These are phyloP conservation scores for Effrenium voratum DNA, from an alignment of 73 alveolate genomes.

Conservation along the genomic window DNA sequence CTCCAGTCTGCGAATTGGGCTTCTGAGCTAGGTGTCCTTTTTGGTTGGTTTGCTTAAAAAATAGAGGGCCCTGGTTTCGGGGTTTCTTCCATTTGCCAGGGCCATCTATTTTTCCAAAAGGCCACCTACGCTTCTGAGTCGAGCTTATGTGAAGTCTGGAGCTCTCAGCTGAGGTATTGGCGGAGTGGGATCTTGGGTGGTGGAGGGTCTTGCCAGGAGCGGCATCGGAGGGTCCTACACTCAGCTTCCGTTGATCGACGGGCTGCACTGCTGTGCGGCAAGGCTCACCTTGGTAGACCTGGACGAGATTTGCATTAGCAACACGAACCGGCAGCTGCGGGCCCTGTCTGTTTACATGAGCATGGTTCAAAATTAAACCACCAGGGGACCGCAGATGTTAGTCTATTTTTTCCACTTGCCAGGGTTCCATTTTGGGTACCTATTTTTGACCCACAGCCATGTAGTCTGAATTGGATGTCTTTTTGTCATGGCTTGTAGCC, in stretches of 20 bases:
- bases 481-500: no score
- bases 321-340: slow-evolving; percentile 79
- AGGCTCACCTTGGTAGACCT: slow-evolving; percentile 74
- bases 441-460: no score
- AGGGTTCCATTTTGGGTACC: no score
- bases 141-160: background rate
- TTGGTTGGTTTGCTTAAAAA: no score
- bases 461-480: no score
- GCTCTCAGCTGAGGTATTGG: background rate
- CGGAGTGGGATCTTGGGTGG: slow-evolving; percentile 79
- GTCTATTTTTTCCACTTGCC: no score
- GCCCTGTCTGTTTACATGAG: background rate
- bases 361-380: background rate
- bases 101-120: no score
- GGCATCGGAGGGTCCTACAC: slow-evolving; percentile 22
- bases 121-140: no score
- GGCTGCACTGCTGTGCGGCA: background rate
- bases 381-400: background rate
- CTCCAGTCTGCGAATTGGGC: background rate
- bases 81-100: no score
- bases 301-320: slow-evolving; percentile 89
- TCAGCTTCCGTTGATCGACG: background rate
- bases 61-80: no score
- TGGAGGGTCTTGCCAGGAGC: slow-evolving; percentile 38
- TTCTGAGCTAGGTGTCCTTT: background rate